Base-by-base conservation (phyloP, 306 rosid species). In the Quercus mongolica region DNA sequence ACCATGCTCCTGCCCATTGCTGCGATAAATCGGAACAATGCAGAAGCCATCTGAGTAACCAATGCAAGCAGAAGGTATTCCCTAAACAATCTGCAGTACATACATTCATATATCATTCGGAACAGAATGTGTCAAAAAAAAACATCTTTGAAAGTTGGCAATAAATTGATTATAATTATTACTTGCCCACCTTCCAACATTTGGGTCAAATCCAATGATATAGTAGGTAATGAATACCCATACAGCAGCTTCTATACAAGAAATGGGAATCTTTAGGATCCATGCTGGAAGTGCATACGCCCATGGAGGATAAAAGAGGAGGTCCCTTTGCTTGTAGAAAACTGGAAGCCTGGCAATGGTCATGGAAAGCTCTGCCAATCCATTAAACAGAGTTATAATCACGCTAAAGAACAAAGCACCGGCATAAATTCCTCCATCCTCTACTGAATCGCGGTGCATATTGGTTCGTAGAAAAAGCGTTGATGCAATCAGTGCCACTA, bases 31-130 rank as follows among this genome's bases (percentile, higher is more conserved):
- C 93, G 88, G 70, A 89, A 92, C n/a, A 90, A 61, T 21, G 75
- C 92, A 58, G 95, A 82, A 77, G 95, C 93, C 90, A 86, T 85
- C 74, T 89, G 95, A 62, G 82, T 85, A 11, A 90, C 76, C 1
- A 85, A 23, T 20, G 88, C 28, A 57, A 92, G 84, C 77, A 92
- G 9, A 64, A 92, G 23, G 74, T 38, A 88, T 71, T 90, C 96
- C 73, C 83, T 89, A 65, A 92, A 65, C 3, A 91, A 85, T 88
- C 97, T 90, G 83, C 83, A 86, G 23, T 55, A 5, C 33, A 15
- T 62, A 5, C 0, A 62, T 63, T 28, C 19, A 65, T 1, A 5
- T 12, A 8, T 65, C 11, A 63, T 63, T 63, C 1, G 41, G 52
- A 46, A 46, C 52, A 46, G 52, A 46, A 46, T 3, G 2, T 46